Base-by-base conservation (phyloP, 306 rosid genomes). In the Glycine tomentella region DNA sequence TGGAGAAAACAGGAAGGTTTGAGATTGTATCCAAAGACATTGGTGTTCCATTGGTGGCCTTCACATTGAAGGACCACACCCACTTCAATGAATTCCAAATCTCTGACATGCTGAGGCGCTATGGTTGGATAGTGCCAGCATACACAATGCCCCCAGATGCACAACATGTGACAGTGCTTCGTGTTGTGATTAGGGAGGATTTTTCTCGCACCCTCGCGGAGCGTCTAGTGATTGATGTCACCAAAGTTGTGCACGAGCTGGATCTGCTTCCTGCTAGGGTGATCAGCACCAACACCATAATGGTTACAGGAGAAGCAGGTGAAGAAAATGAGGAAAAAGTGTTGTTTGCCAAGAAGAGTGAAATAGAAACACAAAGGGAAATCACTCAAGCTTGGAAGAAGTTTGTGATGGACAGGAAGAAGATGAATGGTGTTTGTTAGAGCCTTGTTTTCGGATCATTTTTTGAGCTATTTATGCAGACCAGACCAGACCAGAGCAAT, bases 91-190 rank as follows among this genome's bases (percentile, higher is more conserved):
- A 95, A 68, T 92, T 95, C 69, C 93, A 92, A 58, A 75, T 95
- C n/a, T 91, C 98, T 0, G 92, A 92, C 45, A n/a, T 79, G 81
- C 73, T 95, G 55, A 79, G 94, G 12, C 95, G 97, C 46, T 91
- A 61, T 51, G 98, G 98, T 0, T 95, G 98, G 97, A 92, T 95
- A 5, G 95, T 95, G 40, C 98, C 98, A 0, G 98, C 98, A 9
- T 94, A 94, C 90, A 90, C 97, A 4, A 95, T 95, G 98, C 97
- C 98, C 0, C 88, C 98, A 0, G 90, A 95, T 16, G 98, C 98
- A 3, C 88, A 95, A 11, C 88, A 86, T n/a, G 78, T 95, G 48
- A 92, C 98, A 0, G 98, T 95, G 16, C 85, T 95, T 1, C 93
- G 97, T 0, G 97, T 92, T 3, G 97, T 95, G 12, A 87, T 95